Evolutionary conservation across 2,329 filamentous ascomycete species (phyloP), one percentile per base, ranked within the genome.

Genomic region (Pestalotiopsis sp.): DNA sequence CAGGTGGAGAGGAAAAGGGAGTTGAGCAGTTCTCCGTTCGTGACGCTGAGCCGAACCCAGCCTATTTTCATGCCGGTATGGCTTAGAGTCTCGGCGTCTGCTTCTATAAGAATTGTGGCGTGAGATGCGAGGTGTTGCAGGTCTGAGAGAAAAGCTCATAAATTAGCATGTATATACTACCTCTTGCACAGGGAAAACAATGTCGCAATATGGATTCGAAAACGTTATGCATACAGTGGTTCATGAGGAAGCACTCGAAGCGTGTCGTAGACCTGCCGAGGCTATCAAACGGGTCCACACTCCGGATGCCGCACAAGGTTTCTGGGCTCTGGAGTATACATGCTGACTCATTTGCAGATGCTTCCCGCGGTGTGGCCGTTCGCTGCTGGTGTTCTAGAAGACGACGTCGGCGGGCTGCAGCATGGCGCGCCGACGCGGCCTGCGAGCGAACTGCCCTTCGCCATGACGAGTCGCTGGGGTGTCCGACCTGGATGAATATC

Each of bases 191-290:
- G 23, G 13, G 5, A 27, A 17, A 27, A 11, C 17, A n/a, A 5
- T 20, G 17, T 52, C 17, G 17, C 17, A 13, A 2, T 45, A 13
- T 45, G 13, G 9, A 31, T 2, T 31, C 7, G 31, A 31, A 31
- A 31, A 17, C 6, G 27, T 9, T 4, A 27, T 11, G 13, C 59
- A 39, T 61, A 61, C 59, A 61, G 20, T 61, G 59, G 9, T 61
- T 36, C 59, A 61, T 61, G 13, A 61, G 36, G 31, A 61, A 61
- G 59, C 59, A 61, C 27, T 61, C 59, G 31, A 36, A 36, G 59
- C 59, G 59, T 20, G 59, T 38, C 27, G 59, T 61, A 13, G 59
- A 36, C 59, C 59, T 36, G 31, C 25, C 59, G 13, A 61, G 36
- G 13, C 27, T 61, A 61, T 61, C 59, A 20, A 61, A 61, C 9